Conservation (phyloP, 2,329 filamentous ascomycete genomes). For the Penicillium sp. region DNA sequence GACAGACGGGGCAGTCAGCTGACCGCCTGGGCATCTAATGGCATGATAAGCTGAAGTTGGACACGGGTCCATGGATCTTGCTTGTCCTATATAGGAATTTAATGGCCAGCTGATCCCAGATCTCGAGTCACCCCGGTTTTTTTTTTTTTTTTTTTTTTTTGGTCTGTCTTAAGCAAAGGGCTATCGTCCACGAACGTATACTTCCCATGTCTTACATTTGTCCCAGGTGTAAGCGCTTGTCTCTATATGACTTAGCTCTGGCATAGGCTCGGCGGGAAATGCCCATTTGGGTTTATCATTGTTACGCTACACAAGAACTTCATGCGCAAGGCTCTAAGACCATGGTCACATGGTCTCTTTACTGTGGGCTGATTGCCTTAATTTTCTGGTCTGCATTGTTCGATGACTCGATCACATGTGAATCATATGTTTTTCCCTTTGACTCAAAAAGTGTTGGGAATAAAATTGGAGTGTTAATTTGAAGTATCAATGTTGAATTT, state of each 20-base stretch:
- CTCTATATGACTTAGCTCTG: neutral
- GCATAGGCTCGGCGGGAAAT: slow-evolving; percentile 2
- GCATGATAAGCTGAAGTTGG: slow-evolving; percentile 5
- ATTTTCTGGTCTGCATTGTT: neutral
- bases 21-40: slow-evolving; percentile 2
- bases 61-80: slow-evolving; percentile 6
- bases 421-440: slow-evolving; percentile 2
- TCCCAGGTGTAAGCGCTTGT: slow-evolving; percentile 2
- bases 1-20: slow-evolving; percentile 9
- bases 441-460: neutral
- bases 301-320: neutral
- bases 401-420: slow-evolving; percentile 1
- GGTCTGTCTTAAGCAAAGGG: neutral
- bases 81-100: neutral
- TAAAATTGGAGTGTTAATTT: neutral
- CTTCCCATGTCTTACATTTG: neutral
- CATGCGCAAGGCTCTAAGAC: neutral
- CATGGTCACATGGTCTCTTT: slow-evolving; percentile 2
- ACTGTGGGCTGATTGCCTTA: slow-evolving; percentile 3
- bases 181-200: neutral
- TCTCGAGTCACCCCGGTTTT: neutral
- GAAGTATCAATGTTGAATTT: neutral
- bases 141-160: neutral
- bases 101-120: slow-evolving; percentile 7
- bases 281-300: neutral